Base-by-base conservation (phyloP, 352 stramenopile species). In the Thalassiosira allenii region DNA sequence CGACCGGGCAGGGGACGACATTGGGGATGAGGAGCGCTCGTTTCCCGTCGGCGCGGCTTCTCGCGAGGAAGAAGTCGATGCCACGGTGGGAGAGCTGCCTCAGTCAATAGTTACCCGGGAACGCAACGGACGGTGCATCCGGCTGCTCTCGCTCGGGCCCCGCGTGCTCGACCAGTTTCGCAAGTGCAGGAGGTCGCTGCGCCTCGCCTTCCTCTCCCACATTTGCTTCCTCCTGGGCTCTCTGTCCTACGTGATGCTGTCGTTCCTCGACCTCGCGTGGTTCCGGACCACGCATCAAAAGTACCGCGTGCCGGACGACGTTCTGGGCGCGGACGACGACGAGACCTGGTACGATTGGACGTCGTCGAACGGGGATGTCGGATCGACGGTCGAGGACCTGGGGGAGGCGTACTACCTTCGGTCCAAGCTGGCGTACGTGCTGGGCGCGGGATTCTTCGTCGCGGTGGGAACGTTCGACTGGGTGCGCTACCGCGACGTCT, bases 221-320 rank as follows among this genome's bases (percentile, higher is more conserved):
- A n/a, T n/a, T n/a, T 67, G 58, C 41, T 67, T 67, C 58, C 9
- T 67, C 14, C 23, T 51, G 33, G 58, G 12, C 11, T 67, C 58
- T 6, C 3, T 51, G 1, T 29, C 33, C 34, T 54, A 67, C 22
- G 3, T 67, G 0, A 20, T 22, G 33, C 53, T 67, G 20, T 29
- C 58, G 8, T 53, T 67, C 2, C 17, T 32, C 5, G 34, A 67
- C 33, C 12, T 30, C 14, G 20, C 2, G 22, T 67, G 58, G 58
- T 6, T 54, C 12, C n/a, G n/a, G n/a, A n/a, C n/a, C n/a, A n/a
- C n/a, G n/a, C n/a, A n/a, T n/a, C n/a, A n/a, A n/a, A 20, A 11
- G 22, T 67, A 53, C 33, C 2, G 37, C 33, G 58, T 67, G 20
- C 58, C 58, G 12, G 23, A 51, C 22, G 37, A 17, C 3, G 32